These are phyloP conservation scores for Yamadazyma epiphylla DNA, from an alignment of 1,139 yeast species.

Conservation along the genomic window DNA sequence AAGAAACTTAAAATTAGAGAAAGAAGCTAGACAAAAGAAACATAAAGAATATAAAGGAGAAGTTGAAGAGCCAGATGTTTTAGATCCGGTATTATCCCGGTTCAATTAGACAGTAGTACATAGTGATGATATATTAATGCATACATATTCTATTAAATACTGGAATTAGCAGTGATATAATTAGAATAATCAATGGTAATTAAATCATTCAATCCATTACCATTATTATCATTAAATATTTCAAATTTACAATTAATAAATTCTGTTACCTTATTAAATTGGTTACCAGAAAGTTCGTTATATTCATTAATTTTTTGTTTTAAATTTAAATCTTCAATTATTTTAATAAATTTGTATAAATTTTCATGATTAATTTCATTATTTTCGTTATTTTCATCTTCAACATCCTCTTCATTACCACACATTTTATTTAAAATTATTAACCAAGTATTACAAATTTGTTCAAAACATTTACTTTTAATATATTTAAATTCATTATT, in stretches of 20 bases:
- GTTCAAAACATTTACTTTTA: slow-evolving; percentile 71
- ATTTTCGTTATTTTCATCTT: slow-evolving; percentile 5
- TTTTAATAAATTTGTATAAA: slow-evolving; percentile 24
- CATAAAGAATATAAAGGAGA: slow-evolving; percentile 48
- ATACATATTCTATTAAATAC: slow-evolving; percentile 3
- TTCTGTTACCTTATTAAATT: slow-evolving; percentile 45
- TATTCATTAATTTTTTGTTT: slow-evolving; percentile 52
- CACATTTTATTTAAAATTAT: slow-evolving; percentile 48
- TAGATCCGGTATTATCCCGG: slow-evolving; percentile 58
- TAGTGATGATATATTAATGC: not conserved
- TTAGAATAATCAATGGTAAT: slow-evolving; percentile 48
- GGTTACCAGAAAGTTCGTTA: slow-evolving; percentile 53
- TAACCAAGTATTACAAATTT: slow-evolving; percentile 73
- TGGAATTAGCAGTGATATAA: slow-evolving; percentile 18
- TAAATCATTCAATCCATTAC: slow-evolving; percentile 30
- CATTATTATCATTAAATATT: slow-evolving; percentile 10
- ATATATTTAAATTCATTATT: slow-evolving; percentile 72
- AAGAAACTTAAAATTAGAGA: slow-evolving; percentile 69
- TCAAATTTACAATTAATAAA: slow-evolving; percentile 24
- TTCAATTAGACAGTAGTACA: slow-evolving; percentile 27
- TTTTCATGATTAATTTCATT: slow-evolving; percentile 15
- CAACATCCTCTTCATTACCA: slow-evolving; percentile 10
- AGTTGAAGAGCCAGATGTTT: slow-evolving; percentile 43
- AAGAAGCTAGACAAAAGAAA: slow-evolving; percentile 61
- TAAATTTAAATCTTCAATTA: slow-evolving; percentile 32